Evolutionary conservation across 2,329 filamentous ascomycete genomes (phyloP).

Genomic region (Colletotrichum spaethianum): DNA sequence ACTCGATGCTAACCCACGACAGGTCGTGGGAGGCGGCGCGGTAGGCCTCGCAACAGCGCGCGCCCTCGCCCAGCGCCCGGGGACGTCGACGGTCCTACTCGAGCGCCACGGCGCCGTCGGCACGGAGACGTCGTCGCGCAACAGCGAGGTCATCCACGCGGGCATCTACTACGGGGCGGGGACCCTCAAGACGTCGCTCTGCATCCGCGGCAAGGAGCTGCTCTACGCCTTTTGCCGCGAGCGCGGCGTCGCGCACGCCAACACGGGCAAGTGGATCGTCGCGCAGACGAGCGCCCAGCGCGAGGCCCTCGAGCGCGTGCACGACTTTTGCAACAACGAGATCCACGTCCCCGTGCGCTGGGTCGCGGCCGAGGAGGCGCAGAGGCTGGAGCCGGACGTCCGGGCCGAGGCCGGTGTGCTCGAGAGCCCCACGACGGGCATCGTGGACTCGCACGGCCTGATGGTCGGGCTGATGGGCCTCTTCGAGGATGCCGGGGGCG

Average conservation of each 20-base stretch:
- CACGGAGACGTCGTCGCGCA: conserved; percentile 89
- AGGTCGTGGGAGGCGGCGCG: conserved; percentile 73
- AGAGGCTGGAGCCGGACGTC: conserved; percentile 80
- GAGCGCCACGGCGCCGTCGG: conserved; percentile 84
- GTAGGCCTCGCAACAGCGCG: conserved; percentile 87
- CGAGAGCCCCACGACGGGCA: conserved; percentile 90
- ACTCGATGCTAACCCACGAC: neutral
- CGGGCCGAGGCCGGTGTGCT: conserved; percentile 80
- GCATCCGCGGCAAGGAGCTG: conserved; percentile 81
- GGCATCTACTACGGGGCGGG: conserved; percentile 88
- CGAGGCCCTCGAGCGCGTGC: conserved; percentile 69
- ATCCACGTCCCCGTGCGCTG: conserved; percentile 80
- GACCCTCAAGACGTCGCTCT: conserved; percentile 87
- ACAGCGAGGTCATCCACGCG: conserved; percentile 96
- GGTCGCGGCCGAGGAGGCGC: conserved; percentile 74
- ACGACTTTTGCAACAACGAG: conserved; percentile 57
- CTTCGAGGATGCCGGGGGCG: conserved; percentile 83
- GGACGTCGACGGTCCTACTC: conserved; percentile 80
- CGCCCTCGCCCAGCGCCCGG: conserved; percentile 75
- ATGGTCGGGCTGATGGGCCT: conserved; percentile 86
- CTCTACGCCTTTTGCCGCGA: conserved; percentile 84
- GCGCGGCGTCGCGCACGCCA: conserved; percentile 77
- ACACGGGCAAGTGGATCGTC: conserved; percentile 94
- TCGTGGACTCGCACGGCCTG: conserved; percentile 87
- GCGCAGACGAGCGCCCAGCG: conserved; percentile 84